Percentiles rank a stretch among this genome's conserved stretches.
Evolutionary conservation across 345 rosid genomes (phyloP).

Genomic region (Hibiscus mutabilis): DNA sequence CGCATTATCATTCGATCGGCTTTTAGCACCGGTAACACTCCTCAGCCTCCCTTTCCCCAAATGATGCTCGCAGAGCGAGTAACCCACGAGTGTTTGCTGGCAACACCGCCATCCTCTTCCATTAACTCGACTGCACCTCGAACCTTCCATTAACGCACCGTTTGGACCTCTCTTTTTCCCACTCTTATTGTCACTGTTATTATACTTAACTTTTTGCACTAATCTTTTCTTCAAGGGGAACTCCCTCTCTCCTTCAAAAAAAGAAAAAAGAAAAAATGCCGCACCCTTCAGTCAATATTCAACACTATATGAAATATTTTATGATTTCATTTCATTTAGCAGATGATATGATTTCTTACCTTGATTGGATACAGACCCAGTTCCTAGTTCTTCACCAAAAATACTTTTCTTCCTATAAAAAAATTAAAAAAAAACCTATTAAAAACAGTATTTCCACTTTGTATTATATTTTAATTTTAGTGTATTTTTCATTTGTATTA

Average conservation of each 20-base stretch:
- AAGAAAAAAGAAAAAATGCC: background rate
- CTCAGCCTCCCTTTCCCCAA: constrained; percentile 90
- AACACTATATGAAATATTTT: background rate
- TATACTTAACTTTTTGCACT: background rate
- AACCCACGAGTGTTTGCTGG: constrained; percentile 87
- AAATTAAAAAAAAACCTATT: constrained; percentile 25
- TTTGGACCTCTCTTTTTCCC: constrained; percentile 45
- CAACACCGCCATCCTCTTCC: constrained; percentile 98
- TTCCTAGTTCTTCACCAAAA: constrained; percentile 28
- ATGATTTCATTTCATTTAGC: too few species aligned
- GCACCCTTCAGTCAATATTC: background rate
- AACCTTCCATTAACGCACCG: constrained; percentile 63
- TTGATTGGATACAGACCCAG: constrained; percentile 25
- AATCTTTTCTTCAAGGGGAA: constrained; percentile 54
- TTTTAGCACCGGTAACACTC: constrained; percentile 49
- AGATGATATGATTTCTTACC: constrained; percentile 28
- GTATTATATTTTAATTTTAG: constrained; percentile 14
- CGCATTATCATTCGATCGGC: constrained; percentile 13
- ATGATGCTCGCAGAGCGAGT: constrained; percentile 95
- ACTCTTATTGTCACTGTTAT: constrained; percentile 1
- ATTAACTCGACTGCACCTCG: constrained; percentile 93
- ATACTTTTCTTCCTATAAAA: constrained; percentile 23
- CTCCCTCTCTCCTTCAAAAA: constrained; percentile 32
- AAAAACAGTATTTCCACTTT: constrained; percentile 39
- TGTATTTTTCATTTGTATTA: background rate